These are phyloP conservation scores for Candida ipomoeae DNA, from an alignment of 805 yeast species.

Conservation along the genomic window DNA sequence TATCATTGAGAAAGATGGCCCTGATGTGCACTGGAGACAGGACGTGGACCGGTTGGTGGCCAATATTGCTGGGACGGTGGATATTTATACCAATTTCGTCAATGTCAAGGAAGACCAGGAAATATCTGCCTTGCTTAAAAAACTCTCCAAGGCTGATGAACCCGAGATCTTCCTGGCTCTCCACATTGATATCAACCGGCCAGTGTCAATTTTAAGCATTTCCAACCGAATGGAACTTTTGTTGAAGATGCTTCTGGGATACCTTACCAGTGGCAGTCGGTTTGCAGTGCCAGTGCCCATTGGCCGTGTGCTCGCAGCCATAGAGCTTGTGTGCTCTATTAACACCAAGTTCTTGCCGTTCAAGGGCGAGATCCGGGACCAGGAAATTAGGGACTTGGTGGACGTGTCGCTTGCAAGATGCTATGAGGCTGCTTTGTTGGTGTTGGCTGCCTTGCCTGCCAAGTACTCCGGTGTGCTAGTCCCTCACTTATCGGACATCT, in stretches of 20 bases:
- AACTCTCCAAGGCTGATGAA: slow-evolving; percentile 21
- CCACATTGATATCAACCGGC: slow-evolving; percentile 55
- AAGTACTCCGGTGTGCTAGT: slow-evolving; percentile 36
- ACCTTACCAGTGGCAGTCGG: slow-evolving; percentile 47
- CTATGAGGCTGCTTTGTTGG: slow-evolving; percentile 42
- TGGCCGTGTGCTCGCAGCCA: slow-evolving; percentile 49
- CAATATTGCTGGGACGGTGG: slow-evolving; percentile 52
- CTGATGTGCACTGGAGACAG: slow-evolving; percentile 42
- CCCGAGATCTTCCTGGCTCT: slow-evolving; percentile 42
- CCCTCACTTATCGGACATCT: slow-evolving; percentile 48
- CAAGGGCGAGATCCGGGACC: slow-evolving; percentile 57
- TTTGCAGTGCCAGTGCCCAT: slow-evolving; percentile 58
- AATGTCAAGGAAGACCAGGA: slow-evolving; percentile 56
- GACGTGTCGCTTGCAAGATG: slow-evolving; percentile 39
- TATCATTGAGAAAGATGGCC: slow-evolving; percentile 50
- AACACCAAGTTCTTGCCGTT: slow-evolving; percentile 53
- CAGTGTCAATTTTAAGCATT: slow-evolving; percentile 48
- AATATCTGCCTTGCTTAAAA: slow-evolving; percentile 34
- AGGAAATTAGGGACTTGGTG: slow-evolving; percentile 42
- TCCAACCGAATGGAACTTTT: slow-evolving; percentile 49
- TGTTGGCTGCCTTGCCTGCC: slow-evolving; percentile 36
- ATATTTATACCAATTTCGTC: slow-evolving; percentile 56
- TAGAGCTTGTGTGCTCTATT: slow-evolving; percentile 53
- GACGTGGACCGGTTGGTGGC: slow-evolving; percentile 46
- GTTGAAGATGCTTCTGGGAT: slow-evolving; percentile 38